These are phyloP conservation scores for Vigna trinervia DNA, from an alignment of 306 rosid genomes.

Conservation along the genomic window DNA sequence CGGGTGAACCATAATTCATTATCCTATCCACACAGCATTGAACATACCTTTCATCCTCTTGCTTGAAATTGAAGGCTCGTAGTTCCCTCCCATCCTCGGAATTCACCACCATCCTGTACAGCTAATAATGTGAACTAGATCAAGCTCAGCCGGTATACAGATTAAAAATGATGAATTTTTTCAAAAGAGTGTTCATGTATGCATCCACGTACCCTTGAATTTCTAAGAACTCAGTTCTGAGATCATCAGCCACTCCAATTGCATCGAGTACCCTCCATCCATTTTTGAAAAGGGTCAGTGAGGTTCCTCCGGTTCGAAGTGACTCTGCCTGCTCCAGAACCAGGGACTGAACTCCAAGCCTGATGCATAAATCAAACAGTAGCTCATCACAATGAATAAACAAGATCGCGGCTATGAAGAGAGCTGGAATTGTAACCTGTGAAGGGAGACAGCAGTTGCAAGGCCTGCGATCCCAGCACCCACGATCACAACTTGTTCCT, in stretches of 20 bases:
- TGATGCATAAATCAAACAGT: constrained; percentile 16
- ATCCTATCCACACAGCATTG: background rate
- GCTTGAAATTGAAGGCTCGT: constrained; percentile 80
- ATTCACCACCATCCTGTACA: constrained; percentile 86
- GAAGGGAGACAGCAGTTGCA: constrained; percentile 80
- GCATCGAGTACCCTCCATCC: constrained; percentile 91
- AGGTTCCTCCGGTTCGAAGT: constrained; percentile 72
- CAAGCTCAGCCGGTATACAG: constrained; percentile 48
- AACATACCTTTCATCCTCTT: constrained; percentile 76
- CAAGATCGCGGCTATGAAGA: background rate
- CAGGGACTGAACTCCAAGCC: constrained; percentile 77
- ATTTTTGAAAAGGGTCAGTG: constrained; percentile 88
- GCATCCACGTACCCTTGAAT: constrained; percentile 68
- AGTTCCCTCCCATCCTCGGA: constrained; percentile 79
- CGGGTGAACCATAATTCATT: too few species aligned
- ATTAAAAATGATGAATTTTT: background rate
- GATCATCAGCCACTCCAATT: constrained; percentile 82
- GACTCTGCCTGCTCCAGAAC: constrained; percentile 50
- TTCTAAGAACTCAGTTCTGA: constrained; percentile 75
- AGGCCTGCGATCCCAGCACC: constrained; percentile 85
- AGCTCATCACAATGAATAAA: background rate
- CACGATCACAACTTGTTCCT: constrained; percentile 67
- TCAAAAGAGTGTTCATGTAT: background rate
- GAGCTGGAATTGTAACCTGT: constrained; percentile 49
- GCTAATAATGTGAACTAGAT: constrained; percentile 65